Conservation (phyloP, 2,329 filamentous ascomycete genomes). For the Penicillium brevicompactum region DNA sequence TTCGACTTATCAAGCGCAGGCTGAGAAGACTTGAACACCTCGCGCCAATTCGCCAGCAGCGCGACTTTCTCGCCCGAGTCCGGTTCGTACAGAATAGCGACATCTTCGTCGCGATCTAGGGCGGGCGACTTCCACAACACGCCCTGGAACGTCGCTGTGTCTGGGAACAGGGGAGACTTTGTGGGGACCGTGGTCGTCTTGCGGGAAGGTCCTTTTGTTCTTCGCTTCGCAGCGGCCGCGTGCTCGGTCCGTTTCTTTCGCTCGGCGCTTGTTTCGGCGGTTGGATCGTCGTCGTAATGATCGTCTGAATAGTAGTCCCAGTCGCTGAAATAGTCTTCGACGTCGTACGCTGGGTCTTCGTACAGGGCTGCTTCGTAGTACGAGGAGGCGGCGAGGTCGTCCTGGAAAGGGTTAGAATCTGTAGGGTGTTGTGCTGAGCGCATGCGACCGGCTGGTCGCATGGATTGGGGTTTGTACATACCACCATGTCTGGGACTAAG, state of each 20-base stretch:
- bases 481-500: slow-evolving; percentile 36
- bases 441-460: neutral
- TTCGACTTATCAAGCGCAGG: slow-evolving; percentile 31
- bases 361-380: slow-evolving; percentile 43
- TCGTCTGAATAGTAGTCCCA: slow-evolving; percentile 51
- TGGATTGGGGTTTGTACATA: slow-evolving; percentile 20
- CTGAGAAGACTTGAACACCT: slow-evolving; percentile 43
- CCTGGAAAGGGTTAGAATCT: slow-evolving; percentile 28
- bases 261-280: slow-evolving; percentile 27
- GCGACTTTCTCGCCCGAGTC: slow-evolving; percentile 47
- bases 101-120: slow-evolving; percentile 25
- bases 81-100: slow-evolving; percentile 36
- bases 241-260: slow-evolving; percentile 11
- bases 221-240: slow-evolving; percentile 18
- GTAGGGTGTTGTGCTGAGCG: neutral
- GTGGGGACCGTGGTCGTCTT: neutral
- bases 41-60: slow-evolving; percentile 49
- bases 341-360: slow-evolving; percentile 43
- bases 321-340: slow-evolving; percentile 45
- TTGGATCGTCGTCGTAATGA: slow-evolving; percentile 48
- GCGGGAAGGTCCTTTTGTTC: slow-evolving; percentile 14
- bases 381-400: slow-evolving; percentile 47
- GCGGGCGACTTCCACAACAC: slow-evolving; percentile 43
- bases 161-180: slow-evolving; percentile 17
- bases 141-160: slow-evolving; percentile 39